A percentile compares a stretch with the other conserved stretches of the same genome.
Conservation (phyloP, 352 stramenopile genomes). For the Peronospora belbahrii region DNA sequence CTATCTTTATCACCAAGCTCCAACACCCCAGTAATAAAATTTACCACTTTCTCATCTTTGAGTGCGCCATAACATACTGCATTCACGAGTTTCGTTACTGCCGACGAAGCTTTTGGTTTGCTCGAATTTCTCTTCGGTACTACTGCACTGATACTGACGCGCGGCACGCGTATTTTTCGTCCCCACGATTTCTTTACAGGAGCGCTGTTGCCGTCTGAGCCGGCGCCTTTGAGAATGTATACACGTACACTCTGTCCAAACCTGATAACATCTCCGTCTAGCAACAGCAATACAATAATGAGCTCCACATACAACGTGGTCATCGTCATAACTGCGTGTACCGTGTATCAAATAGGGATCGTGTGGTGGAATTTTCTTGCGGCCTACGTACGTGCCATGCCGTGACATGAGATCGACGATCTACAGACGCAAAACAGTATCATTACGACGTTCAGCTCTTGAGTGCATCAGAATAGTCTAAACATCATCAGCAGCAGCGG, state of each 20-base stretch:
- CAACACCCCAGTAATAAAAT: conserved; percentile 58
- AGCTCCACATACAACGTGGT: not conserved
- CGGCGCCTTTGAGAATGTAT: conserved; percentile 75
- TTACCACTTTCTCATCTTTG: conserved; percentile 62
- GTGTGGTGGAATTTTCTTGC: conserved; percentile 80
- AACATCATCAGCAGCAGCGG: not conserved
- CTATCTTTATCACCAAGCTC: conserved; percentile 60
- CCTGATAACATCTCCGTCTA: conserved; percentile 79
- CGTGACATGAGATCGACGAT: conserved; percentile 86
- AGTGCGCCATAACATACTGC: conserved; percentile 74
- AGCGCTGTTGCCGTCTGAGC: conserved; percentile 49
- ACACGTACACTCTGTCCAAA: conserved; percentile 84
- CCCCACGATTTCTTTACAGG: conserved; percentile 79
- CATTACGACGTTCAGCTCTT: conserved; percentile 1
- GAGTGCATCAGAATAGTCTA: not conserved
- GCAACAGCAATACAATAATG: conserved; percentile 1
- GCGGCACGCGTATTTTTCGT: conserved; percentile 63
- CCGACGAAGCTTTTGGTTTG: conserved; percentile 45
- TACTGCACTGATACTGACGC: conserved; percentile 60
- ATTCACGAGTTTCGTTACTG: conserved; percentile 75
- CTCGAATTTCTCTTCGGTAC: conserved; percentile 53
- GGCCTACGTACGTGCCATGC: conserved; percentile 76
- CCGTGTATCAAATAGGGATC: conserved; percentile 76
- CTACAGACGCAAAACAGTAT: conserved; percentile 24
- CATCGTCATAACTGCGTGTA: conserved; percentile 9